phyloP scores from a whole-genome alignment of 371 early-diverging fungal species.

The Amoeboaphelidium protococcarum region DNA sequence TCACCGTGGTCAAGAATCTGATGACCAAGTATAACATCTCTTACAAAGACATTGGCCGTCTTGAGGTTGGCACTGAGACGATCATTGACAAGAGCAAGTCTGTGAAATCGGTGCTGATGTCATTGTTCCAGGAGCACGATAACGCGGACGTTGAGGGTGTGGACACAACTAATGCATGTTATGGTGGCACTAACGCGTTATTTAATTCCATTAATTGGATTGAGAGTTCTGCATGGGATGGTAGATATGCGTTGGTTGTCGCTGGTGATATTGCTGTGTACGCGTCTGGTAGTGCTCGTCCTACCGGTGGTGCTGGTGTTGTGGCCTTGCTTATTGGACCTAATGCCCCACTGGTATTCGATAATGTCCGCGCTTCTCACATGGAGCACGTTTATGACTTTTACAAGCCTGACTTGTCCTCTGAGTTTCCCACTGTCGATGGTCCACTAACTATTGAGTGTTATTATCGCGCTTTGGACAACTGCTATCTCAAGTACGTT shows the following conservation, averaged over 20 bases:
- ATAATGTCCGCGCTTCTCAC: constrained; percentile 61
- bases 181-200: constrained; percentile 88
- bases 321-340: constrained; percentile 81
- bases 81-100: constrained; percentile 94
- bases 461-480: constrained; percentile 70
- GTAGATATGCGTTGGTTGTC: constrained; percentile 58
- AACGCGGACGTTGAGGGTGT: constrained; percentile 84
- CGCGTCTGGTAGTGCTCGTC: constrained; percentile 64
- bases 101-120: constrained; percentile 85
- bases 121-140: constrained; percentile 61
- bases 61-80: constrained; percentile 96
- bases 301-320: constrained; percentile 86
- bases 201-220: constrained; percentile 91
- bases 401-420: constrained; percentile 84
- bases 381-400: constrained; percentile 95
- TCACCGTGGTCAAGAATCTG: constrained; percentile 70
- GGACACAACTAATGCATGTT: constrained; percentile 94
- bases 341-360: constrained; percentile 77
- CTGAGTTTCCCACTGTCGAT: constrained; percentile 87
- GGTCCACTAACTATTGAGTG: constrained; percentile 73
- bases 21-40: constrained; percentile 69
- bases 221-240: constrained; percentile 76
- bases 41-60: constrained; percentile 58
- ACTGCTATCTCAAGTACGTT: constrained; percentile 55
- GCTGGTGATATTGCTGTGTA: constrained; percentile 93